Conservation (phyloP, 1,284 basidiomycete species). For the Neolentinus lepideus region DNA sequence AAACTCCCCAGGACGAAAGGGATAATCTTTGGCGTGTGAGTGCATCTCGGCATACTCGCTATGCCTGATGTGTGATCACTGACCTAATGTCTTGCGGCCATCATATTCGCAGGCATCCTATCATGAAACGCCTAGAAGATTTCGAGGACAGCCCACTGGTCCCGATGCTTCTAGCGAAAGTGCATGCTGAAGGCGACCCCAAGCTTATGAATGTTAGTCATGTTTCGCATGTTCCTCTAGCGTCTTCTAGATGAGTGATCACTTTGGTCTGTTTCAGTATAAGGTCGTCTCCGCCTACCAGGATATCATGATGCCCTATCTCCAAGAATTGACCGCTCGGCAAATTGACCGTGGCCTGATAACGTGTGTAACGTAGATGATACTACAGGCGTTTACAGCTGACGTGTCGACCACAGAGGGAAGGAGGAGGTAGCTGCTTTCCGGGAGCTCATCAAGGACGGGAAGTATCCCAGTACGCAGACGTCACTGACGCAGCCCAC, state of each 20-base stretch:
- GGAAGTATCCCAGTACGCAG: constrained; percentile 14
- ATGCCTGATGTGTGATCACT: neutral
- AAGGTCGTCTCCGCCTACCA: constrained; percentile 27
- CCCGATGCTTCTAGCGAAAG: constrained; percentile 27
- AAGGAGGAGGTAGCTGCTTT: constrained; percentile 19
- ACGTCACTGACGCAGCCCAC: constrained; percentile 14
- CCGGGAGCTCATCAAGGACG: constrained; percentile 16
- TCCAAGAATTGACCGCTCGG: constrained; percentile 24
- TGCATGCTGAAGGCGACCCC: constrained; percentile 24
- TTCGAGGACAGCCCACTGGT: constrained; percentile 30
- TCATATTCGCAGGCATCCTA: constrained; percentile 23
- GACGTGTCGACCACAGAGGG: constrained; percentile 9
- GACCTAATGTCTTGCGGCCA: neutral
- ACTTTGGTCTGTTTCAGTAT: constrained; percentile 16
- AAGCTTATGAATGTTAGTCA: constrained; percentile 24
- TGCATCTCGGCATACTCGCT: neutral
- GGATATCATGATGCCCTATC: constrained; percentile 26
- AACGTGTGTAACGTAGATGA: constrained; percentile 14
- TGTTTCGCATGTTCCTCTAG: neutral
- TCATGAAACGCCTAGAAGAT: constrained; percentile 26
- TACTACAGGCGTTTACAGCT: constrained; percentile 4
- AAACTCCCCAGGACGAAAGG: constrained; percentile 30
- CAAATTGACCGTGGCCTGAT: constrained; percentile 31
- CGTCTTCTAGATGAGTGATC: neutral
- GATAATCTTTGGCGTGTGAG: constrained; percentile 33